These are phyloP conservation scores for Beta lomatogona DNA, from an alignment of 179 eudicot species.

Conservation along the genomic window DNA sequence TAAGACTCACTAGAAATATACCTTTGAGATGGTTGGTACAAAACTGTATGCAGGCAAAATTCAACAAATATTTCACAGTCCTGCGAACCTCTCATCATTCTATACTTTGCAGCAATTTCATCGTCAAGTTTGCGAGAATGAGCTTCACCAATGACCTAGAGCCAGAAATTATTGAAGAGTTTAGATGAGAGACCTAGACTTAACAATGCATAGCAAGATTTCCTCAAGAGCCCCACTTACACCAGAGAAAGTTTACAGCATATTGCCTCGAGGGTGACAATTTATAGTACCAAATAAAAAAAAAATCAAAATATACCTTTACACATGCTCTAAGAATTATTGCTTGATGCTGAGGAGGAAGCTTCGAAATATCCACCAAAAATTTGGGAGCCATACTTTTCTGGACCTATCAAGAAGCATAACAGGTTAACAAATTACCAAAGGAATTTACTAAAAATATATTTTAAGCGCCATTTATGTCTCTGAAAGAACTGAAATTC, in stretches of 20 bases:
- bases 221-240: neutral
- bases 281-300: constrained; percentile 1
- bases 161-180: constrained; percentile 21
- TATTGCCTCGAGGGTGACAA: neutral
- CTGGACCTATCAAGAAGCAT: constrained; percentile 52
- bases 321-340: constrained; percentile 61
- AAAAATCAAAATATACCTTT: constrained; percentile 47
- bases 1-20: constrained; percentile 30
- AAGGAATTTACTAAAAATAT: constrained; percentile 1
- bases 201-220: neutral
- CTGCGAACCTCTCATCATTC: constrained; percentile 48
- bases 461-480: neutral
- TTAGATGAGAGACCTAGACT: constrained; percentile 8
- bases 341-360: constrained; percentile 88
- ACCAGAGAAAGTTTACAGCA: neutral
- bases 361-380: constrained; percentile 69
- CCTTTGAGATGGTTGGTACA: constrained; percentile 86
- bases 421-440: neutral
- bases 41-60: constrained; percentile 73
- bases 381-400: constrained; percentile 72
- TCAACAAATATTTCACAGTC: constrained; percentile 77
- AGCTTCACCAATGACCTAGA: constrained; percentile 86
- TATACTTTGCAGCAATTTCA: constrained; percentile 61
- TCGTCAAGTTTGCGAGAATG: constrained; percentile 62
- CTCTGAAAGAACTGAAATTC: neutral